A percentile compares a stretch with the other conserved stretches of the same genome.
Evolutionary conservation across 352 stramenopile species (phyloP).

Genomic region (Phytophthora crassamura): DNA sequence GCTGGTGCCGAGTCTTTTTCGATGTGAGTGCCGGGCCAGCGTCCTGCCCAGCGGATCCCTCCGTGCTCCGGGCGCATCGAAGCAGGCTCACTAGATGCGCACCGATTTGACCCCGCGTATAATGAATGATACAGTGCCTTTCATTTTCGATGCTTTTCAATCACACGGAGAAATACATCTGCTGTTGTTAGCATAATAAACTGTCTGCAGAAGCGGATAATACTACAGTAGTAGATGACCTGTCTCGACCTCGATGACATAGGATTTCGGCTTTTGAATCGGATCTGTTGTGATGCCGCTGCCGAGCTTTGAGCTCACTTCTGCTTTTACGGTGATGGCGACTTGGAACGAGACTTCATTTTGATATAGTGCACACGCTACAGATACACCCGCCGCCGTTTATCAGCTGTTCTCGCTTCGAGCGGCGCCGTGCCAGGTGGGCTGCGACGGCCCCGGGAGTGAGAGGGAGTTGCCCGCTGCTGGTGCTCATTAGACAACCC

Average conservation of each 20-base stretch:
- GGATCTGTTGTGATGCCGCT: slow-evolving; percentile 18
- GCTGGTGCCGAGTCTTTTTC: background rate
- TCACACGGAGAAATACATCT: background rate
- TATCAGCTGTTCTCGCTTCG: slow-evolving; percentile 28
- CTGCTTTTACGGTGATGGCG: too few relatives aligned
- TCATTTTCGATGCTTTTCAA: background rate
- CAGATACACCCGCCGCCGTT: slow-evolving; percentile 29
- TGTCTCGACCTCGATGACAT: slow-evolving; percentile 1
- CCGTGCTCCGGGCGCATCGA: background rate
- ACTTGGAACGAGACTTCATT: slow-evolving; percentile 32
- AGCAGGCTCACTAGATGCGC: slow-evolving; percentile 17
- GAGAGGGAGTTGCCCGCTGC: too few relatives aligned
- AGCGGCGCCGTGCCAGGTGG: background rate
- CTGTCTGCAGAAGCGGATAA: background rate
- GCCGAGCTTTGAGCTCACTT: slow-evolving; percentile 15
- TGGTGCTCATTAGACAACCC: slow-evolving; percentile 19
- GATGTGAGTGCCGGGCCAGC: too few relatives aligned
- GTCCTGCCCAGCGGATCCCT: slow-evolving; percentile 28
- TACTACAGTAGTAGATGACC: too few relatives aligned
- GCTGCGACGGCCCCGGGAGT: too few relatives aligned
- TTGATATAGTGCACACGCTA: slow-evolving; percentile 38
- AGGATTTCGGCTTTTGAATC: background rate
- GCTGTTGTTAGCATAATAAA: background rate
- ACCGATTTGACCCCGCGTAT: slow-evolving; percentile 1
- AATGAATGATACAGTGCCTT: background rate